These are phyloP conservation scores for Talaromyces marneffei DNA, from an alignment of 2,329 filamentous ascomycete species.

Conservation along the genomic window DNA sequence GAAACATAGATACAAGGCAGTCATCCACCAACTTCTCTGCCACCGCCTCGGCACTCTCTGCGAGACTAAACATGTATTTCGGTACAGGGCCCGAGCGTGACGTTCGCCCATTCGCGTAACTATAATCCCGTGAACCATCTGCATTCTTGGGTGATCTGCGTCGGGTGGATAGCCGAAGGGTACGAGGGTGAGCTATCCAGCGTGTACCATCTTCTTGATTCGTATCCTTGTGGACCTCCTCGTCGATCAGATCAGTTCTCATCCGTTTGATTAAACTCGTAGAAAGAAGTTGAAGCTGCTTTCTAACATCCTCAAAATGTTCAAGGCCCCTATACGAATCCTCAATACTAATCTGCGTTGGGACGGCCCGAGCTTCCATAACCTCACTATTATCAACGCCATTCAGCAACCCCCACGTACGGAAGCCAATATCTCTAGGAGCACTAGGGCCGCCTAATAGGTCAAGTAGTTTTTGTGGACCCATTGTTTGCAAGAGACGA, in stretches of 20 bases:
- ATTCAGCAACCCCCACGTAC: conserved; percentile 72
- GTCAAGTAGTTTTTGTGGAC: conserved; percentile 58
- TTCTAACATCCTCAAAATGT: conserved; percentile 56
- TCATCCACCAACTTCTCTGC: conserved; percentile 66
- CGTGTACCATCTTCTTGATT: conserved; percentile 19
- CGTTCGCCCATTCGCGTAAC: conserved; percentile 55
- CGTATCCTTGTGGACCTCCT: conserved; percentile 33
- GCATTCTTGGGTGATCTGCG: conserved; percentile 50
- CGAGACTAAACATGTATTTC: conserved; percentile 63
- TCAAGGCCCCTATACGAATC: conserved; percentile 77
- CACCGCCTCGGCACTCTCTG: conserved; percentile 52
- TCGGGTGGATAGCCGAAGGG: conserved; percentile 72
- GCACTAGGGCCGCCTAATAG: conserved; percentile 65
- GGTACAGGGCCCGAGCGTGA: conserved; percentile 73
- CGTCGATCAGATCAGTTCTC: conserved; percentile 65
- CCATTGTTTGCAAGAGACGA: conserved; percentile 58
- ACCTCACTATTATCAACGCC: conserved; percentile 74
- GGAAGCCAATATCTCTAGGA: conserved; percentile 64
- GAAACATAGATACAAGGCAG: conserved; percentile 64
- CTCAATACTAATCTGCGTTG: conserved; percentile 88
- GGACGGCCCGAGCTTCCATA: conserved; percentile 62
- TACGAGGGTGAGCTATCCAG: conserved; percentile 79
- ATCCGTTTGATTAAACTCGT: conserved; percentile 70
- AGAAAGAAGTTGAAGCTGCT: conserved; percentile 64
- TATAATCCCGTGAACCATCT: conserved; percentile 52